Evolutionary conservation across 331 rosid species (phyloP), one percentile per base, ranked within the genome.

Genomic region (Stylosanthes scabra): DNA sequence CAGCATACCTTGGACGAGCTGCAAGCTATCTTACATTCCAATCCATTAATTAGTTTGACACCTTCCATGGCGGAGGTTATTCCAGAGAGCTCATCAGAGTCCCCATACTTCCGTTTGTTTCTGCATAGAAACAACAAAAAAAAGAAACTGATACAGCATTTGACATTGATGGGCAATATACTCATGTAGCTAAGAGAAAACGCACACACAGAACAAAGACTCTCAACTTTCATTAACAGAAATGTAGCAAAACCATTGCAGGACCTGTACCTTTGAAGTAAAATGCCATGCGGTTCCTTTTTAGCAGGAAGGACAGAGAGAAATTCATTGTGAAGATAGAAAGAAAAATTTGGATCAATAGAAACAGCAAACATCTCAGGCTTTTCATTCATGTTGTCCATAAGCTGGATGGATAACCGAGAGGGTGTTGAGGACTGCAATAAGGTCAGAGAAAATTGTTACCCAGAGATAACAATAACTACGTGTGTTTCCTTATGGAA

Each of bases 21-120:
- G 87, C 99, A 95, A 81, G 97, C 85, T 69, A 92, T 87, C 90
- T 95, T 95, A 78, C 99, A 95, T 86, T 95, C 99, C 87, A 95
- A 85, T 72, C 99, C 99, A 76, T 95, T 92, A 68, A 83, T 75
- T 57, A 86, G 72, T 71, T 84, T 67, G 65, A 86, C 90, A 62
- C 90, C 96, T 68, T 92, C 98, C 96, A 90, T 88, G 75, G 88
- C 93, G 49, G 54, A 51, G 78, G 87, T 70, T 29, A 74, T 72
- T 12, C 92, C 88, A 63, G 97, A 82, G 45, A 80, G 84, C 50
- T 95, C 99, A 71, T 88, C 98, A 50, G 75, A 79, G 61, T 72
- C 61, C 56, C 86, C 83, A 74, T 71, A 80, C 51, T 72, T 72
- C 70, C 81, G 81, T 79, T 82, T 95, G 85, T 90, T 95, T 87